Percentiles rank a stretch among this genome's conserved stretches.
These are phyloP conservation scores for Castanea crenata DNA, from an alignment of 306 rosid genomes.

Conservation along the genomic window DNA sequence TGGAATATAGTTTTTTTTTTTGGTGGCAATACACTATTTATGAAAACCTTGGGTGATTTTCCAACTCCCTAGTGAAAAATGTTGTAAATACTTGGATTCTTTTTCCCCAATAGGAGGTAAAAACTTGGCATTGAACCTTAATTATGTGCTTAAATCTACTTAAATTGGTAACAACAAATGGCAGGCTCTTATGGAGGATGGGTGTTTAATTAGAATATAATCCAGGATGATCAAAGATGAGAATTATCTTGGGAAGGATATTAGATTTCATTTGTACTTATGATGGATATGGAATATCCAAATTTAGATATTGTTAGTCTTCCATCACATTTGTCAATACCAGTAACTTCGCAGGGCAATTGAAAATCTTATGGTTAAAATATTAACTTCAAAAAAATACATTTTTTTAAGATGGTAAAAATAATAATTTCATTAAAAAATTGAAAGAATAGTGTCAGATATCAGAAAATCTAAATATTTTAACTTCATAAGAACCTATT, in stretches of 20 bases:
- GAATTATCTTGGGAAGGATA: too few species aligned
- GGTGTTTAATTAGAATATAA: not conserved
- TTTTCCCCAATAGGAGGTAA: too few species aligned
- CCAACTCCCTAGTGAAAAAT: not conserved
- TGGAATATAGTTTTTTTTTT: not conserved
- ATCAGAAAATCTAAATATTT: not conserved
- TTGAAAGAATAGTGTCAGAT: not conserved
- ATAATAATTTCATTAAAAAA: not conserved
- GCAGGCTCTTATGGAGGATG: not conserved
- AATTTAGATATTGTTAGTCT: too few species aligned
- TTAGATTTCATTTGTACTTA: too few species aligned
- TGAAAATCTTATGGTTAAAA: too few species aligned
- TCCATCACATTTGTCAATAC: too few species aligned
- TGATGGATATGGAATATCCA: too few species aligned
- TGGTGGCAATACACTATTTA: not conserved
- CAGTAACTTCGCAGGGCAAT: too few species aligned
- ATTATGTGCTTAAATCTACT: not conserved
- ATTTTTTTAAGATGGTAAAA: too few species aligned
- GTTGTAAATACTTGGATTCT: not conserved
- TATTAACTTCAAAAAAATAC: too few species aligned
- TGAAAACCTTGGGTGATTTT: not conserved
- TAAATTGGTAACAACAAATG: not conserved
- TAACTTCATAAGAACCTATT: not conserved
- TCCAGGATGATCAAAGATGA: too few species aligned
- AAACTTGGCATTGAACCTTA: not conserved